These are phyloP conservation scores for Irpex sp. DNA, from an alignment of 1,284 basidiomycete genomes.

Conservation along the genomic window DNA sequence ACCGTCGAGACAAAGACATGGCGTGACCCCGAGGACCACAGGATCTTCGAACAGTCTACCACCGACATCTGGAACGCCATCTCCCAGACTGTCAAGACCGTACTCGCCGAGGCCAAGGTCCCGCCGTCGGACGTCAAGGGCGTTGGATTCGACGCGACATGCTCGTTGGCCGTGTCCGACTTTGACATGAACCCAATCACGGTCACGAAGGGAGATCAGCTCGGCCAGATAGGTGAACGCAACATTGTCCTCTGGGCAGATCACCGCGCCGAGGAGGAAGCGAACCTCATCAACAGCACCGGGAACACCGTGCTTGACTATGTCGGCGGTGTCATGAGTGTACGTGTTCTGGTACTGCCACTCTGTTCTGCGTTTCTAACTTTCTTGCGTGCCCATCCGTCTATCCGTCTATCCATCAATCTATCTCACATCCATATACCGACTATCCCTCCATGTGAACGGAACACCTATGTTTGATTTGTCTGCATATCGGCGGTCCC, in stretches of 20 bases:
- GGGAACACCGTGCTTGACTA: constrained; percentile 88
- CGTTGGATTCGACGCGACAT: constrained; percentile 95
- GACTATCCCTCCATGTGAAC: background rate
- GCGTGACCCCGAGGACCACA: constrained; percentile 80
- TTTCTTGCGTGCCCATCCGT: background rate
- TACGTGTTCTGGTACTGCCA: constrained; percentile 34
- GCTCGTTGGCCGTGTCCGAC: constrained; percentile 89
- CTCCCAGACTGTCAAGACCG: constrained; percentile 63
- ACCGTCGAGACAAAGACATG: constrained; percentile 81
- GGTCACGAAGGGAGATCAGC: constrained; percentile 70
- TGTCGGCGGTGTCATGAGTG: constrained; percentile 96
- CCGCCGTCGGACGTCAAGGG: constrained; percentile 74
- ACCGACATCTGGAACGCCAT: constrained; percentile 86
- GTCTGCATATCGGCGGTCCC: background rate
- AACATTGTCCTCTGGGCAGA: constrained; percentile 94
- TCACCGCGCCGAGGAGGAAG: constrained; percentile 92
- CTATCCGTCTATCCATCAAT: background rate
- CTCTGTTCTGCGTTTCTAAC: background rate
- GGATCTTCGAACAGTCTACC: constrained; percentile 95
- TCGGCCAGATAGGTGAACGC: constrained; percentile 68
- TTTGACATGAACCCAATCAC: constrained; percentile 70
- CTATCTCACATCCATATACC: background rate
- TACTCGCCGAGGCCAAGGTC: constrained; percentile 64
- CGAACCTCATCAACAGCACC: constrained; percentile 84
- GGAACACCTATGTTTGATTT: background rate